A percentile compares a stretch with the other conserved stretches of the same genome.
Conservation (phyloP, 2,329 filamentous ascomycete species). For the Diplodia scrobiculata region DNA sequence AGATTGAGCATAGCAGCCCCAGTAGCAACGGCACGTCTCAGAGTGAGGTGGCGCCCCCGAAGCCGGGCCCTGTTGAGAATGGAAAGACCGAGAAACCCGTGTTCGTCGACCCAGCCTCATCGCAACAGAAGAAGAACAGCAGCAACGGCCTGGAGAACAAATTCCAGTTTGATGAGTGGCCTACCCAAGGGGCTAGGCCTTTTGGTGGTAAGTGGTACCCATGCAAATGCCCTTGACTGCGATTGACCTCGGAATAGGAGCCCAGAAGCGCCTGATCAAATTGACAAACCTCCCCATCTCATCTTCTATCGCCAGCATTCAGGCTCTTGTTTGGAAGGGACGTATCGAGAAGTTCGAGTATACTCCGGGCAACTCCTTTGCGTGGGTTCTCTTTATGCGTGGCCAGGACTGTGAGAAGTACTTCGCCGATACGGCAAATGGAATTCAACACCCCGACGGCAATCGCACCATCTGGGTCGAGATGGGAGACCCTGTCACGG, state of each 20-base stretch:
- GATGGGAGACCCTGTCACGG: conserved; percentile 25
- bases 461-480: conserved; percentile 39
- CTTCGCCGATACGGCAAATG: conserved; percentile 41
- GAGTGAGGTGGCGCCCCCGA: not conserved
- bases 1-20: not conserved
- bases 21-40: not conserved
- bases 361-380: conserved; percentile 34
- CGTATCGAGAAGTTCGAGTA: conserved; percentile 40
- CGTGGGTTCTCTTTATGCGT: conserved; percentile 41
- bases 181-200: not conserved
- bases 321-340: conserved; percentile 46
- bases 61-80: not conserved
- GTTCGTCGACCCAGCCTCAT: not conserved
- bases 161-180: conserved; percentile 14
- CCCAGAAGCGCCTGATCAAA: conserved; percentile 30
- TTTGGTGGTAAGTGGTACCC: conserved; percentile 9
- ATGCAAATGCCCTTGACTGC: not conserved
- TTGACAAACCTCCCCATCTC: conserved; percentile 29
- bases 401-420: conserved; percentile 41
- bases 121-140: not conserved
- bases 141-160: not conserved
- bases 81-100: not conserved
- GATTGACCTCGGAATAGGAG: not conserved
- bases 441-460: conserved; percentile 35
- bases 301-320: conserved; percentile 30